These are phyloP conservation scores for Biscogniauxia mediterranea DNA, from an alignment of 2,329 filamentous ascomycete species.

Conservation along the genomic window DNA sequence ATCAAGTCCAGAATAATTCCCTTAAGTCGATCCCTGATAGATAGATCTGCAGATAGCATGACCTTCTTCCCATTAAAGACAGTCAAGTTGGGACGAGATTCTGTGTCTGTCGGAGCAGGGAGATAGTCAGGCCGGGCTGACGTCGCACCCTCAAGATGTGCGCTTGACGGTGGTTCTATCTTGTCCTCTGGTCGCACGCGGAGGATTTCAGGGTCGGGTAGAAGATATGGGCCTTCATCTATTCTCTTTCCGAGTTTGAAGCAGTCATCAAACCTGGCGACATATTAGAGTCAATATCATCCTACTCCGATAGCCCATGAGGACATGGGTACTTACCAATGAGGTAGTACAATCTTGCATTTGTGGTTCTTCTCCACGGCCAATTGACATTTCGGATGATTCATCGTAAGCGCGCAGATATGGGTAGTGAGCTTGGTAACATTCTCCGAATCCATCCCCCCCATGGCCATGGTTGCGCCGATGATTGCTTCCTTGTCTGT, in stretches of 20 bases:
- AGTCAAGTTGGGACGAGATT: conserved; percentile 52
- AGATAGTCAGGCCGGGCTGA: conserved; percentile 46
- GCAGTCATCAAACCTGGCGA: conserved; percentile 86
- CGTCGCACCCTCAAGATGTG: conserved; percentile 66
- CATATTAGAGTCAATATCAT: conserved; percentile 22
- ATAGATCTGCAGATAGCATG: conserved; percentile 73
- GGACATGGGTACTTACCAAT: conserved; percentile 62
- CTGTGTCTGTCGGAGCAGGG: conserved; percentile 40
- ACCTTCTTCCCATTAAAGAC: conserved; percentile 79
- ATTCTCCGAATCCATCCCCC: conserved; percentile 73
- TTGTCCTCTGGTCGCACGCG: conserved; percentile 53
- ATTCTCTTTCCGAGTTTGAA: conserved; percentile 90
- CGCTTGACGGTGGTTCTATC: conserved; percentile 55
- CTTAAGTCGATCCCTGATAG: conserved; percentile 64
- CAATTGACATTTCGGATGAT: conserved; percentile 67
- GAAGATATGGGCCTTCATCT: conserved; percentile 78
- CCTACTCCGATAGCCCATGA: conserved; percentile 1
- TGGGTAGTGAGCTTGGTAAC: conserved; percentile 79
- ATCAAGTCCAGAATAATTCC: conserved; percentile 71
- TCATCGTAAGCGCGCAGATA: conserved; percentile 76
- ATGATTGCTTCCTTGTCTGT: conserved; percentile 90
- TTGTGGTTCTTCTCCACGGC: conserved; percentile 64
- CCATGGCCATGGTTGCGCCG: conserved; percentile 84
- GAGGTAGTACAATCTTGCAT: conserved; percentile 84
- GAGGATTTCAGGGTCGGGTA: conserved; percentile 87